Evolutionary conservation across 441 rosid genomes (phyloP), one percentile per base, ranked within the genome.

Genomic region (Jatropha multifida): DNA sequence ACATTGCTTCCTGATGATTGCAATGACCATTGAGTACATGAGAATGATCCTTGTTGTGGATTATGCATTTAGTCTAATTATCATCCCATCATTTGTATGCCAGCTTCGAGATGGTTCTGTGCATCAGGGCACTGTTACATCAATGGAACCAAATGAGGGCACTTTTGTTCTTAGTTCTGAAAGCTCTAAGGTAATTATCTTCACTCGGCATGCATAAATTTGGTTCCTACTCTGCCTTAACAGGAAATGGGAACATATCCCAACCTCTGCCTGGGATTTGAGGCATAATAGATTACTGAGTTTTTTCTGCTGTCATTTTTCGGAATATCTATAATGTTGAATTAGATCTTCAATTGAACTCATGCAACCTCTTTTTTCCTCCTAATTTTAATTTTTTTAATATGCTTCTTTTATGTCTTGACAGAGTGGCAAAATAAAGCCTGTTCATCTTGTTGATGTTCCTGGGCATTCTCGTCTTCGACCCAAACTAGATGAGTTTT

Each of bases 391-490:
- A 12, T 0, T 2, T 40, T 26, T 12, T 10, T 67, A 56, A 17
- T 5, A 18, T 49, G 4, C 38, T 38, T 46, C 46, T 60, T 60
- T 74, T 23, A 8, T 65, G 18, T 63, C 73, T 71, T 81, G 59
- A 73, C 81, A 88, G 97, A 90, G 84, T 73, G 90, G 92, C 55
- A 92, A 88, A 81, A 58, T 77, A 68, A 88, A 85, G 79, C 97
- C 93, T 76, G 87, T 93, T 65, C 98, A 89, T 86, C 83, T 93
- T 75, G 88, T 92, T 85, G 99, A 95, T 81, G 90, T 95, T 77
- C 98, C 99, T 52, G 99, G 98, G 32, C 94, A 93, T 86, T 84
- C 91, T 83, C 96, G 97, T 66, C 92, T 95, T 79, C 88, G 82
- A 69, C 80, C 92, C 62, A 93, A 91, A 75, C 84, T 93, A 71